phyloP scores from a whole-genome alignment of 2,329 filamentous ascomycete species.

The Pyricularia grisea region DNA sequence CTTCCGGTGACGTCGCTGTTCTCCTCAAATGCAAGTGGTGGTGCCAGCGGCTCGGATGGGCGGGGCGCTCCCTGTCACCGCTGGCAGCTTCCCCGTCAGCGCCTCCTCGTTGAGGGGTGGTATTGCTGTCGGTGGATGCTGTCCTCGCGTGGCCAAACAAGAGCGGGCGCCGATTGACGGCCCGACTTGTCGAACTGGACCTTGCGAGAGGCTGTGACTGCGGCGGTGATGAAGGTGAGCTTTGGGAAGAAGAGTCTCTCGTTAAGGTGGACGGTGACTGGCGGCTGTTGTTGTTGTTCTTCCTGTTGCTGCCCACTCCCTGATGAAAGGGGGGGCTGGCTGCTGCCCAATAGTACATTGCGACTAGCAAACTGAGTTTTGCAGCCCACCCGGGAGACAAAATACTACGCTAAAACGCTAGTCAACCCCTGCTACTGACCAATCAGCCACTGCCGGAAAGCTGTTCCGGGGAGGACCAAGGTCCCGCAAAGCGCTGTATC shows the following conservation, averaged over 20 bases:
- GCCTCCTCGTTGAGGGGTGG: slow-evolving; percentile 1
- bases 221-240: neutral
- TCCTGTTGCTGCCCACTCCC: neutral
- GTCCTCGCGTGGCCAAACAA: slow-evolving; percentile 8
- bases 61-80: slow-evolving; percentile 6
- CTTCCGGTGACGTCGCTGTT: neutral
- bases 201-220: slow-evolving; percentile 3
- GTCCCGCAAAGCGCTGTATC: neutral
- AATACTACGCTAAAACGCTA: neutral
- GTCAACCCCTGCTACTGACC: neutral
- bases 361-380: neutral
- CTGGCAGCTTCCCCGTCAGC: neutral
- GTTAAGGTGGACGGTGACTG: neutral
- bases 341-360: neutral
- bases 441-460: neutral
- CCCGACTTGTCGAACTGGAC: slow-evolving; percentile 8
- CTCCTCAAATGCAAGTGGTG: slow-evolving; percentile 1
- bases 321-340: neutral
- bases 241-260: neutral
- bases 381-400: neutral
- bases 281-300: neutral
- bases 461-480: neutral
- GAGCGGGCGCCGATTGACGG: slow-evolving; percentile 2
- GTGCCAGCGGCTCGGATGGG: slow-evolving; percentile 14
- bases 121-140: slow-evolving; percentile 8